A percentile compares a stretch with the other conserved stretches of the same genome.
Conservation (phyloP, 208 protist species). For the Porcisia hertigi region DNA sequence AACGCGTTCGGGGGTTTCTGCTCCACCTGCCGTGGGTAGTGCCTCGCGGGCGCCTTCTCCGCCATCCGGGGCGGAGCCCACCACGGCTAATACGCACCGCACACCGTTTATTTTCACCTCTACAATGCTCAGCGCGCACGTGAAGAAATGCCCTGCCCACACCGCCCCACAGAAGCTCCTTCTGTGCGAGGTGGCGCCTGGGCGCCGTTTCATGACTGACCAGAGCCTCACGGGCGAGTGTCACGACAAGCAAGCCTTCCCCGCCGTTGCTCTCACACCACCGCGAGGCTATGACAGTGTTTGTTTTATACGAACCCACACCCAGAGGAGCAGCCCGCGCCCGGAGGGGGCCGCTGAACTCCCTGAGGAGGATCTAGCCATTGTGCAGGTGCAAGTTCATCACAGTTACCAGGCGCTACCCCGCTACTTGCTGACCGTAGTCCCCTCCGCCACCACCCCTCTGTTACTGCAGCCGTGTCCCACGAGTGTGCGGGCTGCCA, state of each 20-base stretch:
- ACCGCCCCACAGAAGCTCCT: slow-evolving; percentile 48
- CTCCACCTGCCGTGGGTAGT: not conserved
- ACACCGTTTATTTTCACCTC: slow-evolving; percentile 64
- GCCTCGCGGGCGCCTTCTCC: not conserved
- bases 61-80: not conserved
- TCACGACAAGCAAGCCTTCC: slow-evolving; percentile 13
- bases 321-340: slow-evolving; percentile 10
- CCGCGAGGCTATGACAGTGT: slow-evolving; percentile 53
- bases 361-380: slow-evolving; percentile 9
- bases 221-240: slow-evolving; percentile 28
- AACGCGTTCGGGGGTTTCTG: slow-evolving; percentile 17
- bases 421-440: slow-evolving; percentile 65
- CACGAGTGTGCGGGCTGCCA: slow-evolving; percentile 6
- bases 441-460: slow-evolving; percentile 1
- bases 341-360: slow-evolving; percentile 15
- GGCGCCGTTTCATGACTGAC: slow-evolving; percentile 38
- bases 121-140: slow-evolving; percentile 47
- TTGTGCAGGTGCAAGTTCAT: slow-evolving; percentile 43
- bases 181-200: slow-evolving; percentile 72
- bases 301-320: slow-evolving; percentile 26
- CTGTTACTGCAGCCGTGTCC: not conserved
- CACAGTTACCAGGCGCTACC: slow-evolving; percentile 70
- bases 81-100: slow-evolving; percentile 14
- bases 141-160: slow-evolving; percentile 31
- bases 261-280: slow-evolving; percentile 3